Conservation (phyloP, 352 stramenopile species). For the Globisporangium nagaii region DNA sequence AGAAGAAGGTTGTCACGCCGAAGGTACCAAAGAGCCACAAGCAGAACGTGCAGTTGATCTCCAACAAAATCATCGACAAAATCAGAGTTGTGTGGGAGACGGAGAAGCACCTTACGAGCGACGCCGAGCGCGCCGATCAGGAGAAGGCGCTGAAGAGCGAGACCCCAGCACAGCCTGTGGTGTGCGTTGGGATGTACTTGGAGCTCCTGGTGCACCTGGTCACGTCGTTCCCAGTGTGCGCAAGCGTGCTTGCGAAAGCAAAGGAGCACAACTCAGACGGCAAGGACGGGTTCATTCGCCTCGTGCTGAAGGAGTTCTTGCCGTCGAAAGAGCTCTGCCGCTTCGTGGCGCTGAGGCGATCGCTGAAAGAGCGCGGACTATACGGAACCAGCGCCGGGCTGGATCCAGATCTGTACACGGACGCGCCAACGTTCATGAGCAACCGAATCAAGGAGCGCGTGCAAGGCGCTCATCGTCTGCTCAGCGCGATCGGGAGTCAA, state of each 20-base stretch:
- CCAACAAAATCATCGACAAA: constrained; percentile 60
- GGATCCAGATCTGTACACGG: constrained; percentile 27
- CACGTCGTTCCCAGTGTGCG: constrained; percentile 58
- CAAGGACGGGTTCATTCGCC: constrained; percentile 38
- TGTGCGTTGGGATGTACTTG: constrained; percentile 67
- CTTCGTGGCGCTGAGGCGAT: constrained; percentile 45
- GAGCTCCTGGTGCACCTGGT: constrained; percentile 73
- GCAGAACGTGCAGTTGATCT: constrained; percentile 49
- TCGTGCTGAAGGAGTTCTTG: constrained; percentile 65
- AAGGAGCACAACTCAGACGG: constrained; percentile 21
- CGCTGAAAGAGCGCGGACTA: constrained; percentile 48
- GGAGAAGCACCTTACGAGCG: constrained; percentile 29
- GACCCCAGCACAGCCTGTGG: constrained; percentile 8
- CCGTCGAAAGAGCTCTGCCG: constrained; percentile 66
- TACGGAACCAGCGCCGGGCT: constrained; percentile 30
- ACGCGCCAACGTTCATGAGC: constrained; percentile 35
- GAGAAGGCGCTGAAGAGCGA: constrained; percentile 6
- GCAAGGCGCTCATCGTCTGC: constrained; percentile 56
- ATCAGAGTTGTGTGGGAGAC: constrained; percentile 46
- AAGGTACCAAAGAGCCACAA: constrained; percentile 69
- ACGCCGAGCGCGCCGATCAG: constrained; percentile 3
- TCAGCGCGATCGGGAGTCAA: constrained; percentile 63
- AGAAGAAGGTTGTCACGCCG: constrained; percentile 19
- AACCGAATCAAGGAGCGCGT: constrained; percentile 46
- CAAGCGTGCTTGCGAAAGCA: constrained; percentile 56